Conservation (phyloP, 2,329 filamentous ascomycete species). For the Aureobasidium sp. region DNA sequence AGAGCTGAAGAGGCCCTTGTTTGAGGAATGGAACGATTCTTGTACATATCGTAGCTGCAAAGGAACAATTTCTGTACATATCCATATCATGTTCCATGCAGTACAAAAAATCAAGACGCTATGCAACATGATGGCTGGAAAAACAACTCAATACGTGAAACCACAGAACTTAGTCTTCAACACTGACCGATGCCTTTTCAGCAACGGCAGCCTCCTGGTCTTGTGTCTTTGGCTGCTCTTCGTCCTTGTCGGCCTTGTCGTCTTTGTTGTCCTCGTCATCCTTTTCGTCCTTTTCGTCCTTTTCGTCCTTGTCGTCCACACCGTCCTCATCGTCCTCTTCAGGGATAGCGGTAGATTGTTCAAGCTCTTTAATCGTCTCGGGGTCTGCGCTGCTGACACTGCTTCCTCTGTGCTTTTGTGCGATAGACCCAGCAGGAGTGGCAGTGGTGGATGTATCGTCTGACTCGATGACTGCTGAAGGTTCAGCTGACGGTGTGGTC, state of each 20-base stretch:
- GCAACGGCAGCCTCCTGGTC: slow-evolving; percentile 20
- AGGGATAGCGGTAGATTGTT: slow-evolving; percentile 21
- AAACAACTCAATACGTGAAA: background rate
- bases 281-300: no score
- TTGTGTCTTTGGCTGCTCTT: slow-evolving; percentile 17
- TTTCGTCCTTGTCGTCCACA: no score
- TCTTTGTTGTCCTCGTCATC: no score
- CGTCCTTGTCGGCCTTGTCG: background rate
- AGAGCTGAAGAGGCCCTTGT: background rate
- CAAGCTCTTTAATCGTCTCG: slow-evolving; percentile 26
- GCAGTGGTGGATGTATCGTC: slow-evolving; percentile 1
- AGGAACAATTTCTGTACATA: background rate
- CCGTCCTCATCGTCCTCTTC: slow-evolving; percentile 20
- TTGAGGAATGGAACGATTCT: background rate
- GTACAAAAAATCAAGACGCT: background rate
- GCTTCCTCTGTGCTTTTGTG: slow-evolving; percentile 19
- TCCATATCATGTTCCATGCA: background rate
- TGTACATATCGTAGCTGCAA: background rate
- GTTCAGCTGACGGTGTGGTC: no score
- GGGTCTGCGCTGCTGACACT: slow-evolving; percentile 19
- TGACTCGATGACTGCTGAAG: slow-evolving; percentile 3
- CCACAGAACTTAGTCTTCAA: slow-evolving; percentile 24
- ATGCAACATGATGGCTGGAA: background rate
- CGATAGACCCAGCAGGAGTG: slow-evolving; percentile 7
- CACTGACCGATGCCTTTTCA: slow-evolving; percentile 27